Percentiles rank a stretch among this genome's conserved stretches.
phyloP scores from a whole-genome alignment of 2,329 filamentous ascomycete genomes.

The Fonsecaea monophora region DNA sequence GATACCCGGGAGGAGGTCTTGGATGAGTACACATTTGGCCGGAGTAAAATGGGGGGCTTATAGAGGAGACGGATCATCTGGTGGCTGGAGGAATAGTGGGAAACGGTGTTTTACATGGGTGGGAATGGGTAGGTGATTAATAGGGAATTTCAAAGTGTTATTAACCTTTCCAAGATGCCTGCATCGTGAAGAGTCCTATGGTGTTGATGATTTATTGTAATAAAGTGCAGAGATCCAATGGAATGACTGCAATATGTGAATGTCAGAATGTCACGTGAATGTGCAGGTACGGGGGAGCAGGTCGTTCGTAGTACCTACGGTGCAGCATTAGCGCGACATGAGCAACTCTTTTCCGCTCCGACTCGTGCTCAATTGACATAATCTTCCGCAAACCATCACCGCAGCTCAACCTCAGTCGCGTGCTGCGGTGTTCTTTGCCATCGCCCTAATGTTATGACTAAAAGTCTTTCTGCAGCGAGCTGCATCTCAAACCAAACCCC shows the following conservation, averaged over 20 bases:
- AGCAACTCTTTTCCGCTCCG: not conserved
- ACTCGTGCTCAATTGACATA: not conserved
- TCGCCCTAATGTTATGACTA: constrained; percentile 39
- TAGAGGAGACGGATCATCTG: not conserved
- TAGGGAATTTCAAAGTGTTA: not conserved
- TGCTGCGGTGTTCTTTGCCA: not conserved
- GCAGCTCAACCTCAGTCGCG: not conserved
- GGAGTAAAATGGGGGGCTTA: not conserved
- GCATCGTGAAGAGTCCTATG: not conserved
- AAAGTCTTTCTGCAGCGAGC: constrained; percentile 31
- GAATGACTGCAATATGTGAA: too few relatives aligned
- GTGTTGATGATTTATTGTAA: too few relatives aligned
- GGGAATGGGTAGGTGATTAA: not conserved
- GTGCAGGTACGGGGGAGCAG: too few relatives aligned
- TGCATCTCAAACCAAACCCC: constrained; percentile 30
- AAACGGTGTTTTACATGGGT: not conserved
- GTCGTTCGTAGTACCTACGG: not conserved
- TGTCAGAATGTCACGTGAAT: too few relatives aligned
- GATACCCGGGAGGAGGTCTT: constrained; percentile 8
- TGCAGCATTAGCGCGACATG: not conserved
- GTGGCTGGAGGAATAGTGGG: not conserved
- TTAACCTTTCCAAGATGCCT: not conserved
- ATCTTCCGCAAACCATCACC: not conserved
- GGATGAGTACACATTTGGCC: not conserved
- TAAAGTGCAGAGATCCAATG: too few relatives aligned